Evolutionary conservation across 495 filamentous ascomycete genomes (phyloP).

Genomic region (Talaromyces thailandensis): DNA sequence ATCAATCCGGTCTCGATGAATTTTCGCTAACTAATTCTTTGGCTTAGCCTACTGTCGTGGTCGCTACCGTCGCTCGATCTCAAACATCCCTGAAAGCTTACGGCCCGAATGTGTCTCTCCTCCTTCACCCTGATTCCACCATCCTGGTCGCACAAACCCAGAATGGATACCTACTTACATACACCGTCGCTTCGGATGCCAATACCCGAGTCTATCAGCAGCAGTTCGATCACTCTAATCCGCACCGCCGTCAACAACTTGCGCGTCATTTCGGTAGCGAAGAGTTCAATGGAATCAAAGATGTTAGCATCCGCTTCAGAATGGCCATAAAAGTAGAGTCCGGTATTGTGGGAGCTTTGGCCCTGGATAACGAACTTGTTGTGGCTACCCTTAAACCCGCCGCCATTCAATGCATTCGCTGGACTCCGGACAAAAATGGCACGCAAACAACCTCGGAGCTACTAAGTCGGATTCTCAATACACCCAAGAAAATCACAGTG

Average conservation of each 20-base stretch:
- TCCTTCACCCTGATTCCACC: slow-evolving; percentile 83
- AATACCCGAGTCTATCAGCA: slow-evolving; percentile 77
- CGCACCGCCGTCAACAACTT: slow-evolving; percentile 63
- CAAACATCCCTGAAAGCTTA: slow-evolving; percentile 69
- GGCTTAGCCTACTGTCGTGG: slow-evolving; percentile 73
- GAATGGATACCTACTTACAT: slow-evolving; percentile 85
- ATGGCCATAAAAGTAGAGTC: slow-evolving; percentile 99
- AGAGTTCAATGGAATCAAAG: slow-evolving; percentile 70
- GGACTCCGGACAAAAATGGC: slow-evolving; percentile 73
- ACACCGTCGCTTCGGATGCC: slow-evolving; percentile 80
- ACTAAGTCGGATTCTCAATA: slow-evolving; percentile 75
- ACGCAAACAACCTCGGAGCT: slow-evolving; percentile 88
- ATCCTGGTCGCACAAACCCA: slow-evolving; percentile 89
- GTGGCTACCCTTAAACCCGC: slow-evolving; percentile 90
- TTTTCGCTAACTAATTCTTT: slow-evolving; percentile 23
- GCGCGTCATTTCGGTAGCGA: slow-evolving; percentile 50
- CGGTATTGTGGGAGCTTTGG: slow-evolving; percentile 78
- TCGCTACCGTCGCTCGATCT: slow-evolving; percentile 79
- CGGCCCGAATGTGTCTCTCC: slow-evolving; percentile 71
- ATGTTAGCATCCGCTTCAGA: slow-evolving; percentile 83
- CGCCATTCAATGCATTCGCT: slow-evolving; percentile 91
- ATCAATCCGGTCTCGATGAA: slow-evolving; percentile 2
- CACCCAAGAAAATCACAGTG: slow-evolving; percentile 67
- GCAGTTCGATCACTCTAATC: slow-evolving; percentile 59
- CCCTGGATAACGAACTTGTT: slow-evolving; percentile 86